Evolutionary conservation across 108 stramenopile species (phyloP).

Genomic region (Cyclostephanos tholiformis): DNA sequence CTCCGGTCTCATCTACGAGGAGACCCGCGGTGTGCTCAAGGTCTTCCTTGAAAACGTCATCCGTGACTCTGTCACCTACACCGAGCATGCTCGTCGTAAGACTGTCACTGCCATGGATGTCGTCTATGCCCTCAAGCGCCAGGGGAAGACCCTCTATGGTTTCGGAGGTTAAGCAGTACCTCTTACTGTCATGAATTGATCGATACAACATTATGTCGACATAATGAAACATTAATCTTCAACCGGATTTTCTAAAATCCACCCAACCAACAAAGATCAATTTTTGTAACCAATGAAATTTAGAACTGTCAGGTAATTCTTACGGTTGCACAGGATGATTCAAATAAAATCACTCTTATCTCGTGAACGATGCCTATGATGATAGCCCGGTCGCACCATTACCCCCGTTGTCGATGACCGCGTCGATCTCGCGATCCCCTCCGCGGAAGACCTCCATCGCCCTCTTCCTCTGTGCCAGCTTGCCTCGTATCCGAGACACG

Average conservation of each 20-base stretch:
- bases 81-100: slow-evolving; percentile 92
- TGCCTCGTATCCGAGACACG: slow-evolving; percentile 68
- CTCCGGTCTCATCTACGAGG: slow-evolving; percentile 99
- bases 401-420: too few relatives aligned
- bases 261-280: too few relatives aligned
- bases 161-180: slow-evolving; percentile 5
- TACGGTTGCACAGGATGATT: too few relatives aligned
- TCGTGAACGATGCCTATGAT: background rate
- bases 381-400: too few relatives aligned
- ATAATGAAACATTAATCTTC: too few relatives aligned
- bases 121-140: too few relatives aligned
- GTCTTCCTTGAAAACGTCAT: slow-evolving; percentile 90
- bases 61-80: slow-evolving; percentile 88
- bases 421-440: background rate
- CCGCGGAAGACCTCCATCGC: slow-evolving; percentile 80
- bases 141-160: slow-evolving; percentile 8
- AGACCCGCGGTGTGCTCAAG: slow-evolving; percentile 92
- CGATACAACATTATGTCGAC: too few relatives aligned
- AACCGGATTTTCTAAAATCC: too few relatives aligned
- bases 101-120: slow-evolving; percentile 95
- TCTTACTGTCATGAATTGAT: too few relatives aligned
- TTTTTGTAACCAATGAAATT: too few relatives aligned
- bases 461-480: slow-evolving; percentile 91
- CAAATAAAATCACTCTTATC: too few relatives aligned
- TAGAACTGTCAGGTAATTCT: too few relatives aligned